Percentiles rank a stretch among this genome's conserved stretches.
These are phyloP conservation scores for Starmerella stellata DNA, from an alignment of 805 yeast genomes.

Conservation along the genomic window DNA sequence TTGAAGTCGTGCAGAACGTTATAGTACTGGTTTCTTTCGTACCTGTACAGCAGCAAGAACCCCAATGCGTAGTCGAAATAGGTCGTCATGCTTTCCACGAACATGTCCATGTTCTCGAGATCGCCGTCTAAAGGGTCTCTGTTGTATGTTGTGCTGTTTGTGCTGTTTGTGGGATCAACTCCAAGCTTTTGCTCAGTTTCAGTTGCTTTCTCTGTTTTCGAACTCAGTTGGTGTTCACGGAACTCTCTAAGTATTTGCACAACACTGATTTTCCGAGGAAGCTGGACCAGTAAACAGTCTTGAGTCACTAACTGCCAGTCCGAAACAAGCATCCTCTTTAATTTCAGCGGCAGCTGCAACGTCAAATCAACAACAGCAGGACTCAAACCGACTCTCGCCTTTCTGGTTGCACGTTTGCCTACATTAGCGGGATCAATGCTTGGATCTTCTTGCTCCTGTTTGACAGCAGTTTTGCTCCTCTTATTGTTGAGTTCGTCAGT, in stretches of 20 bases:
- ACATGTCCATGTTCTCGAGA: conserved; percentile 43
- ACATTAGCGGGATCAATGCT: not conserved
- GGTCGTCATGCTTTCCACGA: conserved; percentile 45
- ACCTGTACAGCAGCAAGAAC: conserved; percentile 49
- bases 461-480: not conserved
- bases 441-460: not conserved
- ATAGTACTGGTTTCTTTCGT: conserved; percentile 57
- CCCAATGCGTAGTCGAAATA: conserved; percentile 65
- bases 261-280: conserved; percentile 46
- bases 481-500: not conserved
- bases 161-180: not conserved
- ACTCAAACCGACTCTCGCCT: not conserved
- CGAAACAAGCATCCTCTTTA: conserved; percentile 60
- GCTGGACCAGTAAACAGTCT: conserved; percentile 46
- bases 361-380: conserved; percentile 28
- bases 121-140: conserved; percentile 21
- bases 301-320: conserved; percentile 90
- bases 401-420: not conserved
- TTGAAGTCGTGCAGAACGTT: conserved; percentile 28
- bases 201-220: not conserved
- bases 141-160: not conserved
- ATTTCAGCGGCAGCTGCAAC: conserved; percentile 41
- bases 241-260: conserved; percentile 39
- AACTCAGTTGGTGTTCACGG: conserved; percentile 17
- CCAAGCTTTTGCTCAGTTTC: not conserved